These are phyloP conservation scores for Protea cynaroides DNA, from an alignment of 164 flowering plant genomes.

Conservation along the genomic window DNA sequence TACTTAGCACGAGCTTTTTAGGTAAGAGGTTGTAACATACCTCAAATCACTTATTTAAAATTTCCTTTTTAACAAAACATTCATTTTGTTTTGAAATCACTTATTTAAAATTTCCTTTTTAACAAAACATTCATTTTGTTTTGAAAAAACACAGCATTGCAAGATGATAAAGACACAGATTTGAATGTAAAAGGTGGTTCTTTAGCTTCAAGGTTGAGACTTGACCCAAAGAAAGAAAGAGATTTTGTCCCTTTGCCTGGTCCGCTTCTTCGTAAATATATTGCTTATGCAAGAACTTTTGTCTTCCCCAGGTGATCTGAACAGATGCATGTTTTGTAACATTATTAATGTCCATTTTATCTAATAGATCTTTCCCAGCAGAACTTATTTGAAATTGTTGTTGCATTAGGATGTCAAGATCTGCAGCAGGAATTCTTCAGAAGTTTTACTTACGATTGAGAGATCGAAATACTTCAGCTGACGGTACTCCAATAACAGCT, in stretches of 20 bases:
- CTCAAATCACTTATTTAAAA: not conserved
- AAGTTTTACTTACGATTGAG: constrained; percentile 78
- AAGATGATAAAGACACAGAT: constrained; percentile 28
- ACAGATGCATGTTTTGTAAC: constrained; percentile 3
- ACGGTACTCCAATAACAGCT: constrained; percentile 96
- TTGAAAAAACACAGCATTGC: constrained; percentile 32
- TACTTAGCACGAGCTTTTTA: too few species aligned
- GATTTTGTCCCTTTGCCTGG: constrained; percentile 81
- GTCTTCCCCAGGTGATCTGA: constrained; percentile 73
- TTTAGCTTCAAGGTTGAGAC: constrained; percentile 69
- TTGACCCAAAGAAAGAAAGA: constrained; percentile 57
- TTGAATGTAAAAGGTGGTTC: constrained; percentile 40
- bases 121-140: constrained; percentile 1
- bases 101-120: not conserved
- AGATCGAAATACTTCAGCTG: constrained; percentile 80
- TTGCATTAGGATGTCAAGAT: constrained; percentile 67
- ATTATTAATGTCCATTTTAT: not conserved
- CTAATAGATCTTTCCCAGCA: not conserved
- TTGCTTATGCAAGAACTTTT: constrained; percentile 88
- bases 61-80: constrained; percentile 2
- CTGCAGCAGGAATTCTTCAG: constrained; percentile 90
- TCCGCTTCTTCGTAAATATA: constrained; percentile 88
- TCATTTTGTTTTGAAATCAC: constrained; percentile 1
- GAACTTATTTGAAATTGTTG: constrained; percentile 6
- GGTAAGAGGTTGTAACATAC: too few species aligned